phyloP scores from a whole-genome alignment of 805 yeast genomes.

The Zygotorulaspora chibaensis region DNA sequence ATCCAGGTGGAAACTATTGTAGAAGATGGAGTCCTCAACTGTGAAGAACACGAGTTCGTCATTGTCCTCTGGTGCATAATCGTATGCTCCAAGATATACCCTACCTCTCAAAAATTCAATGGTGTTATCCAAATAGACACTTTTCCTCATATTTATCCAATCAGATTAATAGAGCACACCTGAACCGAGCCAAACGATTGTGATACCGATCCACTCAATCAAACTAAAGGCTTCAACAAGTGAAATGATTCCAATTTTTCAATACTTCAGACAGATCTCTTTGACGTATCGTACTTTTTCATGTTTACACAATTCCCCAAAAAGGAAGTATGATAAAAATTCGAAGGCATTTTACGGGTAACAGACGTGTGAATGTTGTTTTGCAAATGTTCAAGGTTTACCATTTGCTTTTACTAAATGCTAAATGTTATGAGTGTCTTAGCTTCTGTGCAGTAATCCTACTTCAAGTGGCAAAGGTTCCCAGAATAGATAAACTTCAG shows the following conservation, averaged over 20 bases:
- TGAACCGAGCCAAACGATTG: not conserved
- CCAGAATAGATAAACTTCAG: too few relatives aligned
- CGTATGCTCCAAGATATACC: constrained; percentile 87
- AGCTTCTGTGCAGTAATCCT: not conserved
- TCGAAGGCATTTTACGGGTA: not conserved
- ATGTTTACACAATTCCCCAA: not conserved
- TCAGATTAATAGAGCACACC: not conserved
- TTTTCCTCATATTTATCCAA: constrained; percentile 26
- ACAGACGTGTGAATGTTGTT: not conserved
- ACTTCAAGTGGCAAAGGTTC: not conserved
- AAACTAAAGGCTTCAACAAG: not conserved
- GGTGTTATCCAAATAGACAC: constrained; percentile 34
- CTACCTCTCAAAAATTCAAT: constrained; percentile 46
- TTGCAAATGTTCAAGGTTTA: too few relatives aligned
- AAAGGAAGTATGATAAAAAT: not conserved
- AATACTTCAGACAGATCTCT: not conserved
- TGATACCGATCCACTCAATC: not conserved
- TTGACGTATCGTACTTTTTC: not conserved
- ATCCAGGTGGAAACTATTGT: constrained; percentile 92
- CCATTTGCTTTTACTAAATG: too few relatives aligned
- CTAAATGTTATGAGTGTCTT: too few relatives aligned
- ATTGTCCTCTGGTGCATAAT: constrained; percentile 71
- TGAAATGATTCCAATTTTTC: not conserved
- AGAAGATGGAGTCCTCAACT: constrained; percentile 86
- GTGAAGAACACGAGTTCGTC: constrained; percentile 78